phyloP scores from a whole-genome alignment of 2,329 filamentous ascomycete genomes.

The Ophiostoma triangulosporum region DNA sequence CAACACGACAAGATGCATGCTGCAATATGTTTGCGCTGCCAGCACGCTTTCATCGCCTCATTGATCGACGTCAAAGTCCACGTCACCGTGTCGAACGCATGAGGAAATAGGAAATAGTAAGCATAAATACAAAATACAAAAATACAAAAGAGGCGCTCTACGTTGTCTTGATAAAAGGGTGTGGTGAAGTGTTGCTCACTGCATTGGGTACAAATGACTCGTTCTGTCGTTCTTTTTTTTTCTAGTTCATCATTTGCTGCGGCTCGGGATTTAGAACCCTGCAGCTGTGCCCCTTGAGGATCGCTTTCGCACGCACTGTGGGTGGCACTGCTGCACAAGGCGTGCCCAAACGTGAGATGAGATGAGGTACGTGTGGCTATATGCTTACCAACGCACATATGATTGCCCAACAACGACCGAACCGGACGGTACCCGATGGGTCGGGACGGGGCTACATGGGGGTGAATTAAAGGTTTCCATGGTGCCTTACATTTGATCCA shows the following conservation, averaged over 20 bases:
- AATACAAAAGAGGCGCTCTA: not conserved
- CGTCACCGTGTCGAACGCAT: no score
- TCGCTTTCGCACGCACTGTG: not conserved
- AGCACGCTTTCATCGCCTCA: not conserved
- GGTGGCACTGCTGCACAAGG: not conserved
- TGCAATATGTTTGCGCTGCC: not conserved
- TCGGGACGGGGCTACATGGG: conserved; percentile 7
- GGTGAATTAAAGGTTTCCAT: conserved; percentile 1
- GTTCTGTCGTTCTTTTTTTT: not conserved
- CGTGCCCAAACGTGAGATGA: not conserved
- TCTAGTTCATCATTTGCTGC: not conserved
- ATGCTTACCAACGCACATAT: not conserved
- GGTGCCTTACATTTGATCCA: conserved; percentile 13
- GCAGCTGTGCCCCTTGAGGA: not conserved
- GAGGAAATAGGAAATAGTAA: no score
- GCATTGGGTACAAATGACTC: not conserved
- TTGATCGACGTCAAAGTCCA: not conserved
- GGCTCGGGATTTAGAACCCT: not conserved
- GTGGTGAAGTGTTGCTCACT: conserved; percentile 8
- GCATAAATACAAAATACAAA: not conserved
- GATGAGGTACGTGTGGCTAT: not conserved
- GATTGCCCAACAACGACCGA: conserved; percentile 8
- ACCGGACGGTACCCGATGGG: conserved; percentile 10
- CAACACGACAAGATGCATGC: not conserved
- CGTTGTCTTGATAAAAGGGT: conserved; percentile 1